phyloP scores from a whole-genome alignment of 352 stramenopile genomes.

The Pythium periplocum region DNA sequence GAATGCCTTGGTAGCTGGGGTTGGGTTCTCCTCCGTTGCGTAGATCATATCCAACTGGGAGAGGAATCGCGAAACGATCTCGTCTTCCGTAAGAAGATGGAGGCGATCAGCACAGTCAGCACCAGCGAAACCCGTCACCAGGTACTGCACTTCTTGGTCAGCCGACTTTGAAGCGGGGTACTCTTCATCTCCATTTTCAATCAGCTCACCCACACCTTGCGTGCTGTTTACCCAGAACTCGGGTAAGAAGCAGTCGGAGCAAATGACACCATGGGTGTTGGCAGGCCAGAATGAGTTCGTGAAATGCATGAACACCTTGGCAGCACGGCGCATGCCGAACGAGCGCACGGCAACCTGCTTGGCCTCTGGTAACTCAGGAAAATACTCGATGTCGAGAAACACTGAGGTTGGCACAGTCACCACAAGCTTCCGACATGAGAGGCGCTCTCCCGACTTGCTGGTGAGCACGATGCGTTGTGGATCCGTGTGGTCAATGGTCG shows the following conservation, averaged over 20 bases:
- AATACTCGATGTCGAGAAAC: slow-evolving; percentile 70
- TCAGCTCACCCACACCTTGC: slow-evolving; percentile 50
- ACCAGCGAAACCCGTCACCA: slow-evolving; percentile 74
- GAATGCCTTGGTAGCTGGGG: slow-evolving; percentile 50
- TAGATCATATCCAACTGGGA: slow-evolving; percentile 76
- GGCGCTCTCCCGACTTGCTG: slow-evolving; percentile 40
- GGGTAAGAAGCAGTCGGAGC: slow-evolving; percentile 74
- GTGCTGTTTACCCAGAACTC: slow-evolving; percentile 84
- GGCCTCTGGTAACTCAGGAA: slow-evolving; percentile 39
- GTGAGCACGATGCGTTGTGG: slow-evolving; percentile 45
- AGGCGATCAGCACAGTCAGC: slow-evolving; percentile 58
- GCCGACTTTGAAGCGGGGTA: not conserved
- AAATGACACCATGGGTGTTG: slow-evolving; percentile 75
- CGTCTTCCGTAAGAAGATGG: slow-evolving; percentile 26
- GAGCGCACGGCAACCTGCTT: slow-evolving; percentile 60
- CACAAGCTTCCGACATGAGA: slow-evolving; percentile 57
- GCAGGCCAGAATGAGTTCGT: slow-evolving; percentile 56
- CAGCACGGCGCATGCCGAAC: slow-evolving; percentile 68
- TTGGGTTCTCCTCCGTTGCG: slow-evolving; percentile 46
- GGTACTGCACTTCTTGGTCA: slow-evolving; percentile 31
- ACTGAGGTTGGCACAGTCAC: slow-evolving; percentile 76
- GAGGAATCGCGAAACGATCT: slow-evolving; percentile 64
- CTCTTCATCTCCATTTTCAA: slow-evolving; percentile 41
- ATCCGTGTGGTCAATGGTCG: slow-evolving; percentile 53
- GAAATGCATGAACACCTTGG: slow-evolving; percentile 78